Evolutionary conservation across 129 eudicot species (phyloP), one percentile per base, ranked within the genome.

Genomic region (Pittosporum tobira): DNA sequence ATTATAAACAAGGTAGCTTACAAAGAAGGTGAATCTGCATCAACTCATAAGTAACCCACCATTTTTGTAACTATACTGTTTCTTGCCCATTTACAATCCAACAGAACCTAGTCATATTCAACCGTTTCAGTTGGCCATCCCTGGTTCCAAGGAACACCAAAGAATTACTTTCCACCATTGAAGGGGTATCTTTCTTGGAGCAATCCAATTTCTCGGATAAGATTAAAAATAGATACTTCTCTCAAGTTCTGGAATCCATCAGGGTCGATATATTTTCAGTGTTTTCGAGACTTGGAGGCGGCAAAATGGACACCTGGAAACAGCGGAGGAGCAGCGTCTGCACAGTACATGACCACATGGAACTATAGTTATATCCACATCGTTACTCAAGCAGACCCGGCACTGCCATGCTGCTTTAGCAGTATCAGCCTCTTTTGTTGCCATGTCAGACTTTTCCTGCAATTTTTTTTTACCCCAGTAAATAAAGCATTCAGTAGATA

Each of bases 381-480:
- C 99, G 66, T 78, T 82, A 48, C 51, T 77, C 70, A 93, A 75
- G 68, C 99, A 93, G 45, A 93, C 74, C 52, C 99, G 78, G 65
- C 99, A 93, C 34, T 75, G 72, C 99, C 96, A 93, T 71, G 99
- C 88, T 48, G 91, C 75, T 84, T 93, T 93, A n/a, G 99, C 99
- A 21, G 83, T 79, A 45, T 87, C 99, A 14, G 96, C 96, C 81
- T 93, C 99, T 77, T 81, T 93, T 25, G 80, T 36, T 51, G 99
- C 99, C 63, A 58, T 62, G 4, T 93, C 99, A 28, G 81, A 82
- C 64, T 75, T 93, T 43, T 87, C 99, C 99, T 93, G 83, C 68
- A 80, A 37, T 37, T 47, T 23, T 16, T n/a, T n/a, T n/a, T n/a
- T n/a, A 49, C 36, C 40, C 24, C 12, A 29, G 52, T 31, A 56